phyloP scores from a whole-genome alignment of 2,329 filamentous ascomycete species.

The Onygenales sp. region DNA sequence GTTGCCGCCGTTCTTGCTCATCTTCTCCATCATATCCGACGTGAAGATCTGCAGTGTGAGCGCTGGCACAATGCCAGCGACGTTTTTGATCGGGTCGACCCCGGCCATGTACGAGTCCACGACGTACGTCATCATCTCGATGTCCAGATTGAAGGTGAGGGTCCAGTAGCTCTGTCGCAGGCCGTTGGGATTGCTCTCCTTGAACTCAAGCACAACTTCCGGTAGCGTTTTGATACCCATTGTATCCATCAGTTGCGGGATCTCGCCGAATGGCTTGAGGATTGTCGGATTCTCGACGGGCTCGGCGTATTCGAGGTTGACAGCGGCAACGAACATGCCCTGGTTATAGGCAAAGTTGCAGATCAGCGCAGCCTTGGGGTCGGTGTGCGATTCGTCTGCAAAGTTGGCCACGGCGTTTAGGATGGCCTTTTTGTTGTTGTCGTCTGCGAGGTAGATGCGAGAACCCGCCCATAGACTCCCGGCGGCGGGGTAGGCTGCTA shows the following conservation, averaged over 20 bases:
- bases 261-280: slow-evolving; percentile 19
- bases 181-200: slow-evolving; percentile 23
- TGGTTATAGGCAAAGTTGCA: slow-evolving; percentile 21
- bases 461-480: slow-evolving; percentile 32
- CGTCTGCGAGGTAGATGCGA: slow-evolving; percentile 16
- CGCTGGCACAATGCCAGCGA: slow-evolving; percentile 15
- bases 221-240: slow-evolving; percentile 19
- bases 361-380: slow-evolving; percentile 27
- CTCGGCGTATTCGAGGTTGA: slow-evolving; percentile 30
- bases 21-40: slow-evolving; percentile 19
- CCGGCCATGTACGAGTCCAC: slow-evolving; percentile 17
- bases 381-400: slow-evolving; percentile 19
- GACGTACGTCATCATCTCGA: slow-evolving; percentile 18
- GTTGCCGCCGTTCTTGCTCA: slow-evolving; percentile 25
- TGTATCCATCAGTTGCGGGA: slow-evolving; percentile 18
- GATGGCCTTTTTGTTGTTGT: slow-evolving; percentile 19
- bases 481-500: slow-evolving; percentile 26
- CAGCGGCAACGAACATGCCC: slow-evolving; percentile 19
- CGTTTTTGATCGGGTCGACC: slow-evolving; percentile 12
- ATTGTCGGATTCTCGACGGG: slow-evolving; percentile 21
- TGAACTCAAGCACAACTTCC: slow-evolving; percentile 27
- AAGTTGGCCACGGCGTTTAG: slow-evolving; percentile 25
- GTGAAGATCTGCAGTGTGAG: slow-evolving; percentile 27
- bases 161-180: slow-evolving; percentile 26
- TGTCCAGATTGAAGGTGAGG: slow-evolving; percentile 21